Evolutionary conservation across 108 stramenopile species (phyloP).

Genomic region (Nitzschia sp.): DNA sequence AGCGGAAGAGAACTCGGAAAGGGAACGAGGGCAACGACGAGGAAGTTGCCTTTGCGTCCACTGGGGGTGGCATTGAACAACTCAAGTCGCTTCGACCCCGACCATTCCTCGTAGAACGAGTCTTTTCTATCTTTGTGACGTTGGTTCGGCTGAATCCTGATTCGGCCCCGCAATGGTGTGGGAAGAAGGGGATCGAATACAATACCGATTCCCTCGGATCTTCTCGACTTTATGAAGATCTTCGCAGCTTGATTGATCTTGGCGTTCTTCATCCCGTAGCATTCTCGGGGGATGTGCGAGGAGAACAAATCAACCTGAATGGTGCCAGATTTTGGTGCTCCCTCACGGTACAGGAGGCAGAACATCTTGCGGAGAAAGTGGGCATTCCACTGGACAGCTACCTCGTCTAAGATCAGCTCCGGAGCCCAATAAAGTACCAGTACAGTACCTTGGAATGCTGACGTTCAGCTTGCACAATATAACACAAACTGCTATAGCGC

Average conservation of each 20-base stretch:
- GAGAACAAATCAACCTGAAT: slow-evolving; percentile 11
- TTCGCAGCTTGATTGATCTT: slow-evolving; percentile 18
- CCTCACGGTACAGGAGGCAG: slow-evolving; percentile 26
- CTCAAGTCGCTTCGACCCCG: slow-evolving; percentile 41
- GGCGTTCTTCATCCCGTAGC: slow-evolving; percentile 25
- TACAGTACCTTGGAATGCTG: too few species aligned
- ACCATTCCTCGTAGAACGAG: slow-evolving; percentile 63
- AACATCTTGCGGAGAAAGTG: slow-evolving; percentile 9
- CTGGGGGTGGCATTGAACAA: slow-evolving; percentile 41
- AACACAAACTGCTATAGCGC: too few species aligned
- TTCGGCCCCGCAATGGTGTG: neutral
- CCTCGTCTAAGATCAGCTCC: too few species aligned
- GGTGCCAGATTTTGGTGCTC: slow-evolving; percentile 27
- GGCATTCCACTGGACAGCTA: slow-evolving; percentile 33
- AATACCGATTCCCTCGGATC: slow-evolving; percentile 16
- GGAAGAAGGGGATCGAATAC: slow-evolving; percentile 4
- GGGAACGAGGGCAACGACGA: slow-evolving; percentile 24
- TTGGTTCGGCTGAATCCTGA: slow-evolving; percentile 50
- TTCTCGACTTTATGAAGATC: slow-evolving; percentile 16
- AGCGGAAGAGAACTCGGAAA: slow-evolving; percentile 27
- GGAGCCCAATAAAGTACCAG: too few species aligned
- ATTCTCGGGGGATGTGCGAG: neutral
- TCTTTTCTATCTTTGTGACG: slow-evolving; percentile 65
- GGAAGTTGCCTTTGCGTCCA: slow-evolving; percentile 45
- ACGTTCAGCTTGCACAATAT: too few species aligned